phyloP scores from a whole-genome alignment of 192 early-diverging fungal species.

The Linnemannia exigua region DNA sequence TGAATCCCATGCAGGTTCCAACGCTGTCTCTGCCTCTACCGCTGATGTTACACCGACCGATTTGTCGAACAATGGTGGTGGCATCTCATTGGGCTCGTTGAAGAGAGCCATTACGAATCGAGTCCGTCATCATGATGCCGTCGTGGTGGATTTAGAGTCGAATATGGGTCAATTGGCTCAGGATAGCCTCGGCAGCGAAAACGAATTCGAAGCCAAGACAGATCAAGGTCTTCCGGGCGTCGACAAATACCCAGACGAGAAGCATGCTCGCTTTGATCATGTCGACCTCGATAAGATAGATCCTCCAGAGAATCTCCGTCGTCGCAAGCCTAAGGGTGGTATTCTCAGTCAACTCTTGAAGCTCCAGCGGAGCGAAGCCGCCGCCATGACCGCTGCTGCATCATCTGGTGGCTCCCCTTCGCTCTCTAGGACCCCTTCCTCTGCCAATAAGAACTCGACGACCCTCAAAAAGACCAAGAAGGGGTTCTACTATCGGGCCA shows the following conservation, averaged over 20 bases:
- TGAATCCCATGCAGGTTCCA: not conserved
- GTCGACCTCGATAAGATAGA: not conserved
- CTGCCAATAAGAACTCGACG: not conserved
- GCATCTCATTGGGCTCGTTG: constrained; percentile 13
- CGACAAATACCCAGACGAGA: not conserved
- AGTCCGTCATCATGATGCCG: not conserved
- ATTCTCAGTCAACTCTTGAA: constrained; percentile 51
- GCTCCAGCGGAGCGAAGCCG: constrained; percentile 35
- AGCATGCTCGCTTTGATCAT: not conserved
- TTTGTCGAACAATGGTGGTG: not conserved
- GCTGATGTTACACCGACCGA: no score
- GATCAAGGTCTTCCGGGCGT: not conserved
- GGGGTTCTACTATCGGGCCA: constrained; percentile 36
- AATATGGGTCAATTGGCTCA: not conserved
- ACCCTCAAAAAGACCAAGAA: constrained; percentile 24
- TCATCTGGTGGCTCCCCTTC: not conserved
- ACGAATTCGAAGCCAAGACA: not conserved
- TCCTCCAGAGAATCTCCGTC: constrained; percentile 1
- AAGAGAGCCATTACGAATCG: constrained; percentile 25
- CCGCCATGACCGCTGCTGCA: not conserved
- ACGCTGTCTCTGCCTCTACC: not conserved
- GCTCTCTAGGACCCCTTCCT: not conserved
- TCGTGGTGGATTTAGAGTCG: constrained; percentile 10
- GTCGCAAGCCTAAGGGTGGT: constrained; percentile 44
- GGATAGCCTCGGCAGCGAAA: not conserved